Evolutionary conservation across 441 rosid species (phyloP).

Genomic region (Pelargonium australe): DNA sequence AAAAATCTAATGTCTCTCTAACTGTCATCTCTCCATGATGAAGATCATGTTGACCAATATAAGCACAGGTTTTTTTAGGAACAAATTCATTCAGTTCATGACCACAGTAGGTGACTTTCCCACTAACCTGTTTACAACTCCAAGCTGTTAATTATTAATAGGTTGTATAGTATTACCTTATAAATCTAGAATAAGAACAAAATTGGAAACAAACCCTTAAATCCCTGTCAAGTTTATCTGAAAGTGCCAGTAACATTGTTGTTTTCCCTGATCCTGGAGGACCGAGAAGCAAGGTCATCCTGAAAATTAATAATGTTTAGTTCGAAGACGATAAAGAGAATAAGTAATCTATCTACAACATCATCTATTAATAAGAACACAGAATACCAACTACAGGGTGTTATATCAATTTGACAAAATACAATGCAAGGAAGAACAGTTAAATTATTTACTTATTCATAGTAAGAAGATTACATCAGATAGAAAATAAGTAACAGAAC

Average conservation of each 20-base stretch:
- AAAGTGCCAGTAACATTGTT: constrained; percentile 64
- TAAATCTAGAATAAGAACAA: neutral
- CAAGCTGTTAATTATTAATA: neutral
- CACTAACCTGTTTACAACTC: constrained; percentile 38
- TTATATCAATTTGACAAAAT: too few relatives aligned
- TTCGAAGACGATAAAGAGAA: too few relatives aligned
- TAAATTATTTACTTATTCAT: too few relatives aligned
- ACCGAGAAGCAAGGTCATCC: constrained; percentile 82
- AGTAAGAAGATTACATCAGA: too few relatives aligned
- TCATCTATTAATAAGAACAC: neutral
- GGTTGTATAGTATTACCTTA: neutral
- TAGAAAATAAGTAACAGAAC: too few relatives aligned
- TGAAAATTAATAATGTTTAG: constrained; percentile 18
- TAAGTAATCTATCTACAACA: too few relatives aligned
- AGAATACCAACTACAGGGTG: too few relatives aligned
- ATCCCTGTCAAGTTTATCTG: constrained; percentile 57
- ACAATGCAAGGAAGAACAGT: too few relatives aligned
- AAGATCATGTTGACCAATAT: constrained; percentile 61
- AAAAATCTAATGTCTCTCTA: constrained; percentile 67
- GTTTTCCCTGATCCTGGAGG: constrained; percentile 91
- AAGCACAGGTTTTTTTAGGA: constrained; percentile 55
- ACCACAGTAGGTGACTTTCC: constrained; percentile 65
- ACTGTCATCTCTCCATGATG: constrained; percentile 64
- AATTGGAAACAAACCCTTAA: constrained; percentile 38
- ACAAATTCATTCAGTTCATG: constrained; percentile 48